Base-by-base conservation (phyloP, 306 rosid species). In the Senna siamea region DNA sequence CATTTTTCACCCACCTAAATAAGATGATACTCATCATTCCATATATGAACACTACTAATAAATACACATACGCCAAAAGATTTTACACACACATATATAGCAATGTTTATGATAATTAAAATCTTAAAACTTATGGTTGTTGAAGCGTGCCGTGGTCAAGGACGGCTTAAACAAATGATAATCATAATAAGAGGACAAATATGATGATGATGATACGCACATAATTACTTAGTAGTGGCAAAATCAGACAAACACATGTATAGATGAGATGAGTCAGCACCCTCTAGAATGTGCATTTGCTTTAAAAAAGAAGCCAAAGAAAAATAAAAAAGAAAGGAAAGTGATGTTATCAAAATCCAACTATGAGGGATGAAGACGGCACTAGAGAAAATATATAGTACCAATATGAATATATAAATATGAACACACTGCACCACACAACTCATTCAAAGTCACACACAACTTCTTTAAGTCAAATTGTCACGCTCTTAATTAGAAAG, bases 171-270 rank as follows among this genome's bases (percentile, higher is more conserved):
- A 66, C 22, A 22, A 52, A 68, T 54, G 22, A 44, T 26, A 17
- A 72, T 73, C 58, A 73, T 68, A 14, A 74, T 50, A 52, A 59
- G 26, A 43, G 0, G 61, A 76, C 67, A 44, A 18, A 23, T 13
- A 20, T 18, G 46, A 44, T 61, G 72, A 74, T 20, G 19, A 1
- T 57, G 62, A 26, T 5, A 11, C 0, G 1, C 47, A 30, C 55
- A 4, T 2, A 43, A 71, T 11, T 43, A 20, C 7, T 52, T 32
- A 20, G 15, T 52, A 20, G 47, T 17, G 65, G 10, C 20, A 14
- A 34, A 48, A 63, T 54, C 64, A 7, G 19, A 55, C 64, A 7
- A 15, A 55, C 37, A 53, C 11, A 0, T 7, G 3, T 37, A 37
- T 7, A 2, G 4, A 37, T 7, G 40, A 37, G 3, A 37, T 7